These are phyloP conservation scores for Glycyrrhiza uralensis DNA, from an alignment of 306 rosid species.

Conservation along the genomic window DNA sequence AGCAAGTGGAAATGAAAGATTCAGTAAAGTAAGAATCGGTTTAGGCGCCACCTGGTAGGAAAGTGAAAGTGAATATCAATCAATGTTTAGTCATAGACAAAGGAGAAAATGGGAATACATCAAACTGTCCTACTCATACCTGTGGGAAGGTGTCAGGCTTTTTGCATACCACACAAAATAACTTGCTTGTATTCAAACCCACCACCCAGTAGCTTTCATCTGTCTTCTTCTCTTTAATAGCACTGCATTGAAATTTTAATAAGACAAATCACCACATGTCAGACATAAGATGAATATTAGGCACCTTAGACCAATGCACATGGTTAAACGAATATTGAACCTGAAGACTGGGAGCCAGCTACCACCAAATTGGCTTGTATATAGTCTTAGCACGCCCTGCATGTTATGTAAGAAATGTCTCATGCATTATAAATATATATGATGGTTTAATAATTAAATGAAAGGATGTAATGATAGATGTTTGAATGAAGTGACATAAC, in stretches of 20 bases:
- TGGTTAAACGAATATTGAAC: conserved; percentile 41
- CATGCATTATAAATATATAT: no score
- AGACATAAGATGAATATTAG: not conserved
- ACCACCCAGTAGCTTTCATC: conserved; percentile 86
- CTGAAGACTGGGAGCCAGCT: conserved; percentile 95
- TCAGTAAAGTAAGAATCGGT: conserved; percentile 67
- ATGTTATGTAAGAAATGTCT: no score
- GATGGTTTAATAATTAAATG: no score
- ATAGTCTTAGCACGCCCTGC: conserved; percentile 83
- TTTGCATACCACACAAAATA: conserved; percentile 76
- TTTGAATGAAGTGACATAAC: no score
- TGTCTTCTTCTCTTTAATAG: conserved; percentile 64
- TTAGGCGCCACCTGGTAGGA: conserved; percentile 80
- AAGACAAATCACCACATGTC: conserved; percentile 7
- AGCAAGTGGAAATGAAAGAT: conserved; percentile 87
- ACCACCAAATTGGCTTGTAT: conserved; percentile 80
- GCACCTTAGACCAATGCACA: not conserved
- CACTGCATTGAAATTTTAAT: conserved; percentile 51
- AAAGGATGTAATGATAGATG: no score
- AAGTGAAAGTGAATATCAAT: conserved; percentile 22
- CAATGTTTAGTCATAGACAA: conserved; percentile 7
- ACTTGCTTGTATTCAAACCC: conserved; percentile 76
- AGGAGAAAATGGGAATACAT: conserved; percentile 4
- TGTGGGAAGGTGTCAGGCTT: conserved; percentile 71
- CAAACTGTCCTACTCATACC: conserved; percentile 39